These are phyloP conservation scores for Musa beccarii DNA, from an alignment of 176 grass and related monocot genomes.

Conservation along the genomic window DNA sequence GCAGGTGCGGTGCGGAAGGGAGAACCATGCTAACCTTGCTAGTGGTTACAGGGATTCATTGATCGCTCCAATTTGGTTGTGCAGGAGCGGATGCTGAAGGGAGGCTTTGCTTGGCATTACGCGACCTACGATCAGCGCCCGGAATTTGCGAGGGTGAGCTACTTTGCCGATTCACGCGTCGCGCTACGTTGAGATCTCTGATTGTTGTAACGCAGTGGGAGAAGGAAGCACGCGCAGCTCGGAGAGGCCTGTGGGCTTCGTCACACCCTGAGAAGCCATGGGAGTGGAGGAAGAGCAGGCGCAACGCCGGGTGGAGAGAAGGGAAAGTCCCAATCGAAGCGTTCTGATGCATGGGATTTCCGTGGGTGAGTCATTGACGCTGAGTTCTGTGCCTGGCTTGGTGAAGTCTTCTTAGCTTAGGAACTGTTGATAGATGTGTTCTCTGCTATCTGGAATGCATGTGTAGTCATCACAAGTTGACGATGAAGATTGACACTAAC, in stretches of 20 bases:
- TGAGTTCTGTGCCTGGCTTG: too few species aligned
- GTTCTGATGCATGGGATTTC: conserved; percentile 4
- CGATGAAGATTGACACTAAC: too few species aligned
- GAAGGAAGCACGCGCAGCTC: conserved; percentile 30
- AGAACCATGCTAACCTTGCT: background rate
- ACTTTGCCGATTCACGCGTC: background rate
- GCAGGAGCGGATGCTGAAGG: conserved; percentile 24
- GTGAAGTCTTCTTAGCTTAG: too few species aligned
- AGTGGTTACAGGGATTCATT: background rate
- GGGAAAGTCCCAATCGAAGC: conserved; percentile 15
- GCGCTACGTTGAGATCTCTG: background rate
- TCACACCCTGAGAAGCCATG: conserved; percentile 50
- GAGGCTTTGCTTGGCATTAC: conserved; percentile 31
- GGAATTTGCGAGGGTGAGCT: conserved; percentile 36
- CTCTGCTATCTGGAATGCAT: too few species aligned
- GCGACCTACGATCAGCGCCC: conserved; percentile 26
- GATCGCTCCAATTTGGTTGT: background rate
- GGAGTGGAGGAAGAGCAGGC: conserved; percentile 37
- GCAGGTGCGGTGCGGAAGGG: conserved; percentile 28
- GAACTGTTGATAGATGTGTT: too few species aligned
- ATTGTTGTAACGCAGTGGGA: conserved; percentile 28
- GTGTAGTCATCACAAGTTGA: too few species aligned
- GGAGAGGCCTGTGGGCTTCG: conserved; percentile 32
- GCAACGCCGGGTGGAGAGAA: conserved; percentile 13
- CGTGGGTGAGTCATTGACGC: too few species aligned